Conservation (phyloP, 441 rosid genomes). For the Manihot esculenta region DNA sequence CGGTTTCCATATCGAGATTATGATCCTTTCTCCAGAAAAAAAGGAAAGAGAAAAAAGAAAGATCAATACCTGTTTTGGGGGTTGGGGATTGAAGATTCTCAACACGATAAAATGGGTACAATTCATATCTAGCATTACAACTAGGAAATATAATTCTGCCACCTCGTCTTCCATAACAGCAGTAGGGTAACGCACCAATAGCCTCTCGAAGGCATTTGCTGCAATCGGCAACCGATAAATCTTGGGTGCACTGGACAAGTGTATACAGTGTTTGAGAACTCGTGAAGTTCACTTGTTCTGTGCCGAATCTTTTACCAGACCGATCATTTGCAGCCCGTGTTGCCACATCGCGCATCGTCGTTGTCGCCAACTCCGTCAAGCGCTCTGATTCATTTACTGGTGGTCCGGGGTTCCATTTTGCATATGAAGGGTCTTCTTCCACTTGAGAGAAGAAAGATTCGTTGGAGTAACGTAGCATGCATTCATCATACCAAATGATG, state of each 20-base stretch:
- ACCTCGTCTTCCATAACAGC: background rate
- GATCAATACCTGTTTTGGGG: background rate
- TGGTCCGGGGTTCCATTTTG: slow-evolving; percentile 15
- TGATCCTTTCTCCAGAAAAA: too few species aligned
- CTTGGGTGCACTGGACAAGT: slow-evolving; percentile 18
- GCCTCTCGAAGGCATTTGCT: background rate
- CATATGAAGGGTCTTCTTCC: background rate
- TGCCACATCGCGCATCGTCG: background rate
- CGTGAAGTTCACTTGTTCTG: background rate
- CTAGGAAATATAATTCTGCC: slow-evolving; percentile 15
- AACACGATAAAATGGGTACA: background rate
- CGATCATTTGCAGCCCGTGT: background rate
- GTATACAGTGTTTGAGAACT: background rate
- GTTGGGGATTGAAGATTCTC: background rate
- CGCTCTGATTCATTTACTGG: background rate
- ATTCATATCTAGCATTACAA: slow-evolving; percentile 28
- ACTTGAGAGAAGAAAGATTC: slow-evolving; percentile 18
- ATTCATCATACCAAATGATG: slow-evolving; percentile 32
- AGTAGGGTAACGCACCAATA: background rate
- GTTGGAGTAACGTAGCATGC: too few species aligned
- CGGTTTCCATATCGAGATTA: too few species aligned
- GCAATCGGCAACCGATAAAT: background rate
- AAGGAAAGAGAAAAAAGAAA: too few species aligned
- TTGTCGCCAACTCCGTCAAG: background rate
- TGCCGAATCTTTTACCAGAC: background rate